These are phyloP conservation scores for Gossypium anomalum DNA, from an alignment of 345 rosid species.

Conservation along the genomic window DNA sequence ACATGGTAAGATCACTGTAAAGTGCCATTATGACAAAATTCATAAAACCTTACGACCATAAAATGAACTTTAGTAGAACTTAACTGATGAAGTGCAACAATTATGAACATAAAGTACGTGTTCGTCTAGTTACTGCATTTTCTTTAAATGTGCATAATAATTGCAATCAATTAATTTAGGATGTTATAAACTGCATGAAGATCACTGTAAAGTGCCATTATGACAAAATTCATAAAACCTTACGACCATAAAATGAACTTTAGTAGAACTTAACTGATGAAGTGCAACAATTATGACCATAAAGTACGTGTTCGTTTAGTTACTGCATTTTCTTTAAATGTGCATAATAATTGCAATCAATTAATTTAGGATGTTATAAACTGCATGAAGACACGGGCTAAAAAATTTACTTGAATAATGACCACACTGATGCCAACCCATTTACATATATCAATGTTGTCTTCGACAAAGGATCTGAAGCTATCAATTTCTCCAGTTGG, in stretches of 20 bases:
- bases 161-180: not conserved
- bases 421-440: constrained; percentile 77
- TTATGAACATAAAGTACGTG: not conserved
- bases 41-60: not conserved
- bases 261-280: not conserved
- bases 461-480: constrained; percentile 60
- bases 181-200: constrained; percentile 1
- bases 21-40: not conserved
- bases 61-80: not conserved
- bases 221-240: not conserved
- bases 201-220: no score
- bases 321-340: not conserved
- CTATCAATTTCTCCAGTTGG: constrained; percentile 83
- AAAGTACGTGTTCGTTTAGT: not conserved
- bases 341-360: not conserved
- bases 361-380: not conserved
- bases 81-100: not conserved
- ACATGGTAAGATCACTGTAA: not conserved
- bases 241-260: constrained; percentile 3
- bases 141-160: not conserved
- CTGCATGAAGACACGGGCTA: not conserved
- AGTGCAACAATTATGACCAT: not conserved
- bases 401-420: constrained; percentile 51
- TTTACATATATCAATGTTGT: constrained; percentile 66
- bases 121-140: not conserved